Evolutionary conservation across 73 alveolate genomes (phyloP).

Genomic region (Paramecium pentaurelia): DNA sequence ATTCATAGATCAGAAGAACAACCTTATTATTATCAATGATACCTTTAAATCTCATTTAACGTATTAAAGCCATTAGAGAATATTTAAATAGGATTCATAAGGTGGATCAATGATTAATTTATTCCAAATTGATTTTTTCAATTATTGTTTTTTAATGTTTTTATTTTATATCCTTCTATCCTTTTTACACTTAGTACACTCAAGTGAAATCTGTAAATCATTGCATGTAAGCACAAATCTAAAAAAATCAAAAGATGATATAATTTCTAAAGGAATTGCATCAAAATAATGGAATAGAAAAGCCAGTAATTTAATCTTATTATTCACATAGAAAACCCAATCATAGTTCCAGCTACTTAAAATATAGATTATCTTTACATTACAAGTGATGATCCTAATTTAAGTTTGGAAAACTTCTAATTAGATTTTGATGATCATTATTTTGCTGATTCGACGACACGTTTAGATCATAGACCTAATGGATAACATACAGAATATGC

Average conservation of each 20-base stretch:
- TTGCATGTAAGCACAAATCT: neutral
- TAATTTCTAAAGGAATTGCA: neutral
- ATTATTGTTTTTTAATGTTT: neutral
- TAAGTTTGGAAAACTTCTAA: neutral
- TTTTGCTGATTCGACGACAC: constrained; percentile 5
- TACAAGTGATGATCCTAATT: neutral
- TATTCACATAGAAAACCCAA: neutral
- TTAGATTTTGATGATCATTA: constrained; percentile 30
- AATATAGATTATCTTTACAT: neutral
- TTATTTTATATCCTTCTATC: neutral
- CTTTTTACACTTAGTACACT: neutral
- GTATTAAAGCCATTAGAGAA: constrained; percentile 53
- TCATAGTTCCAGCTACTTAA: neutral
- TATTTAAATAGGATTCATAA: constrained; percentile 53
- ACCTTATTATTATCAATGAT: constrained; percentile 50
- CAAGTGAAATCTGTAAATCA: neutral
- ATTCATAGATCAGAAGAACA: constrained; percentile 46
- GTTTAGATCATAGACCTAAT: constrained; percentile 6
- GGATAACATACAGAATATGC: constrained; percentile 13
- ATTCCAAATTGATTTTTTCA: neutral
- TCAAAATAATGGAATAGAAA: constrained; percentile 16
- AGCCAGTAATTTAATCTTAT: neutral
- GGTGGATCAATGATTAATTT: neutral
- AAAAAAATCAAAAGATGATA: neutral
- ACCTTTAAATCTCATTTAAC: constrained; percentile 33